These are phyloP conservation scores for Debaryomyces sp. DNA, from an alignment of 1,139 yeast species.

Conservation along the genomic window DNA sequence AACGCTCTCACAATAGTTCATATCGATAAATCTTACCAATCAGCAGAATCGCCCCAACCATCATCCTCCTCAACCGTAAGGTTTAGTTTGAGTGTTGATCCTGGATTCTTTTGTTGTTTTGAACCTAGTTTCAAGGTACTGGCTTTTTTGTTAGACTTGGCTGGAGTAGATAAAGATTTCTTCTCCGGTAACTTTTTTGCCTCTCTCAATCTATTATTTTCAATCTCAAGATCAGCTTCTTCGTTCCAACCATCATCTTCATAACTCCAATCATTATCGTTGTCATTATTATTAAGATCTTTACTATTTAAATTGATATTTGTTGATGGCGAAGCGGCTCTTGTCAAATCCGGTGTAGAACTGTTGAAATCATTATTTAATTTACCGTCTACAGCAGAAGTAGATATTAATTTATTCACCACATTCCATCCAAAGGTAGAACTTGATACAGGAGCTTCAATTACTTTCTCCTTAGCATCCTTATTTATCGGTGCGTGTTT, in stretches of 20 bases:
- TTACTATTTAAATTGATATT: constrained; percentile 11
- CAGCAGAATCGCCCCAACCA: constrained; percentile 51
- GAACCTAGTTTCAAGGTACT: constrained; percentile 31
- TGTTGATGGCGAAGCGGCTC: constrained; percentile 24
- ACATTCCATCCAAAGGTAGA: constrained; percentile 41
- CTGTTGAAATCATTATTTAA: constrained; percentile 41
- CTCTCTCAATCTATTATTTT: constrained; percentile 6
- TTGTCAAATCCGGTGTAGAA: constrained; percentile 44
- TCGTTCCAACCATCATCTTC: constrained; percentile 38
- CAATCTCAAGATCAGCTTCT: constrained; percentile 19
- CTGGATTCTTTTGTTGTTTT: constrained; percentile 21
- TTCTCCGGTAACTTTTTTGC: constrained; percentile 8
- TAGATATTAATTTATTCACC: constrained; percentile 39
- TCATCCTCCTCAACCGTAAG: constrained; percentile 48
- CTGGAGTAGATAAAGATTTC: constrained; percentile 6
- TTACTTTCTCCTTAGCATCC: constrained; percentile 3
- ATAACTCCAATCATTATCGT: constrained; percentile 13
- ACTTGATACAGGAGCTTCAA: constrained; percentile 7
- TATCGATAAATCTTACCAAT: constrained; percentile 13
- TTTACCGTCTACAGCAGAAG: constrained; percentile 34
- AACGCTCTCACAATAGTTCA: neutral
- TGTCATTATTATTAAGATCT: constrained; percentile 12
- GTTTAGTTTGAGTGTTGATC: constrained; percentile 38
- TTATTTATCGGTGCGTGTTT: constrained; percentile 26
- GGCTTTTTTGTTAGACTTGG: constrained; percentile 19